Base-by-base conservation (phyloP, 345 rosid genomes). In the Citrus mangshanensis region DNA sequence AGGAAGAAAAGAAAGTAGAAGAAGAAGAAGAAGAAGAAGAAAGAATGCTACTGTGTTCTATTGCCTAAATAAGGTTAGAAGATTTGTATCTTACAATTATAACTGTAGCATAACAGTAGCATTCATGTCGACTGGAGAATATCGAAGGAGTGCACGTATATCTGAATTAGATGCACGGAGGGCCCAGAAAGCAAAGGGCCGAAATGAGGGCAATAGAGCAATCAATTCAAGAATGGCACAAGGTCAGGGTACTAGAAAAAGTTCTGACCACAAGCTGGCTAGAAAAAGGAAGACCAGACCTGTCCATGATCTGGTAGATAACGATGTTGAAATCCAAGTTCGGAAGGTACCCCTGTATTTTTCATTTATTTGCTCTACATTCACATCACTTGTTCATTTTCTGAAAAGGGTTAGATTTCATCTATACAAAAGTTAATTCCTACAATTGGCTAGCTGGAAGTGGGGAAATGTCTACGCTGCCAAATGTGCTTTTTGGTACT, bases 101-200 rank as follows among this genome's bases (percentile, higher is more conserved):
- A 16, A 9, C 22, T 10, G 49, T 42, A 42, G 49, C 13, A 49
- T 9, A 77, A 14, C 10, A 42, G 66, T 59, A 42, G 34, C 79
- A 34, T 32, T 51, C 32, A 81, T 81, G 84, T 73, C 18, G 0
- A 73, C 37, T 14, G 67, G 78, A 67, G 67, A 51, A 73, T 55
- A 14, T 51, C 70, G 81, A 77, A 81, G 78, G 72, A 78, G 84
- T 78, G 71, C 65, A 9, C 81, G 72, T 22, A 73, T 81, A 81
- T 55, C 59, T 38, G 72, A 77, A 73, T 70, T 68, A 58, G 84
- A 78, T 69, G 78, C 78, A 77, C 61, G 30, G 71, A 81, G 22
- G 73, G 84, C 78, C 35, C 51, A 72, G 25, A 59, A 80, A 68
- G 66, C 71, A 4, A 79, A 70, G 35, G 28, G 59, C 27, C 58